Conservation (phyloP, 768 basidiomycete species). For the Rhodotorula kratochvilovae region DNA sequence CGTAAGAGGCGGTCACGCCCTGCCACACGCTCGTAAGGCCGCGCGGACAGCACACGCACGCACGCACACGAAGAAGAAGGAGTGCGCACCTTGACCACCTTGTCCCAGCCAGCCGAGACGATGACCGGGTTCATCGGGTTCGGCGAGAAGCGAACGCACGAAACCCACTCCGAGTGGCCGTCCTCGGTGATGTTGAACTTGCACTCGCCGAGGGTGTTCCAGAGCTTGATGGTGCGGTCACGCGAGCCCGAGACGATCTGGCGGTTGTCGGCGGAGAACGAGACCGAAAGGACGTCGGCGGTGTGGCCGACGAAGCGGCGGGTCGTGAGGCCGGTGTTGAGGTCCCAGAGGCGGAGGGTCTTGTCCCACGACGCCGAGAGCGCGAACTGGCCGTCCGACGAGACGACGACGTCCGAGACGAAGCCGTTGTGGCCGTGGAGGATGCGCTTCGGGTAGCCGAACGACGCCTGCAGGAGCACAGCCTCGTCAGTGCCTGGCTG, state of each 20-base stretch:
- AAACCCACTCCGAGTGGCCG: constrained; percentile 98
- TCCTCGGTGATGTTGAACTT: constrained; percentile 99
- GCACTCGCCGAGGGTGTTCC: constrained; percentile 99
- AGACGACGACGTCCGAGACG: constrained; percentile 41
- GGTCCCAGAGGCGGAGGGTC: constrained; percentile 98
- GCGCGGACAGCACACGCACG: neutral
- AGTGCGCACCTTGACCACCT: constrained; percentile 88
- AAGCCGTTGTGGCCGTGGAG: constrained; percentile 83
- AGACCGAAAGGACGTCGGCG: constrained; percentile 95
- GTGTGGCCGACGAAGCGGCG: constrained; percentile 97
- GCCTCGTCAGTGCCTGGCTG: neutral
- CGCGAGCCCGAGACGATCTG: constrained; percentile 98
- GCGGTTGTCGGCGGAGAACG: constrained; percentile 98
- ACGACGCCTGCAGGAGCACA: constrained; percentile 60
- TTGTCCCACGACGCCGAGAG: constrained; percentile 99
- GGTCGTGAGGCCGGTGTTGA: constrained; percentile 93
- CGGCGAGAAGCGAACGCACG: constrained; percentile 98
- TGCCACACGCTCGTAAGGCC: neutral
- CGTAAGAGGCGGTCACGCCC: neutral
- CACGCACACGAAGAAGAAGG: constrained; percentile 1
- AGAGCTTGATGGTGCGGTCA: constrained; percentile 96
- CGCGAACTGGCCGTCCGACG: constrained; percentile 92
- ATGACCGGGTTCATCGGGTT: constrained; percentile 97
- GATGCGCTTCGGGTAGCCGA: constrained; percentile 95
- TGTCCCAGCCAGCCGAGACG: constrained; percentile 99